A percentile compares a stretch with the other conserved stretches of the same genome.
Evolutionary conservation across 768 basidiomycete genomes (phyloP).

Genomic region (Cystobasidium tubakii): DNA sequence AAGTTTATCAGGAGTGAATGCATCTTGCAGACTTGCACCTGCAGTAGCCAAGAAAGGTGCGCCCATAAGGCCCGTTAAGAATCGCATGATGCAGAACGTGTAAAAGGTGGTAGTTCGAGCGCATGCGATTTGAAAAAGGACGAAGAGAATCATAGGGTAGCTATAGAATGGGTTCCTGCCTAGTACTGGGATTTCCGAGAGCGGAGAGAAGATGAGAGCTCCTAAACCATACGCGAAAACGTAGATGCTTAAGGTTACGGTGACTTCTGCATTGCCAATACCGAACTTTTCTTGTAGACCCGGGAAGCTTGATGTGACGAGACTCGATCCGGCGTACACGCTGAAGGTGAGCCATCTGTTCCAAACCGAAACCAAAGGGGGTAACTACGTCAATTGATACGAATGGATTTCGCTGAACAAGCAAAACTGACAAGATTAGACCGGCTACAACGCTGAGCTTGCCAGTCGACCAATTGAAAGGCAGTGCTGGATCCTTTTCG

Average conservation of each 20-base stretch:
- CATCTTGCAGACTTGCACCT: constrained; percentile 40
- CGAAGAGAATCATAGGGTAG: constrained; percentile 48
- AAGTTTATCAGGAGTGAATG: constrained; percentile 18
- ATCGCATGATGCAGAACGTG: constrained; percentile 46
- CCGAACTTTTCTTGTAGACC: constrained; percentile 40
- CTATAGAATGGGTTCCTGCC: constrained; percentile 50
- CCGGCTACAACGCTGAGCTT: not conserved
- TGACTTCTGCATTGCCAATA: constrained; percentile 38
- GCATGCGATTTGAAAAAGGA: constrained; percentile 47
- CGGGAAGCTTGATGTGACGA: constrained; percentile 26
- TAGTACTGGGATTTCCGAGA: constrained; percentile 49
- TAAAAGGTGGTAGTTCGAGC: constrained; percentile 45
- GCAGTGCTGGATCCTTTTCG: not conserved
- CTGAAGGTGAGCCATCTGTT: constrained; percentile 9
- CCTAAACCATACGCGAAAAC: constrained; percentile 41
- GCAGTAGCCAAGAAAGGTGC: constrained; percentile 45
- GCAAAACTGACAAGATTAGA: not conserved
- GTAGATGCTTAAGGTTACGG: constrained; percentile 49
- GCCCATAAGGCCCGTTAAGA: constrained; percentile 47
- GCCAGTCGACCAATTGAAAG: not conserved
- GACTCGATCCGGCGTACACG: constrained; percentile 20
- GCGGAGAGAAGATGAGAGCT: constrained; percentile 39
- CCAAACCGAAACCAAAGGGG: too few species aligned
- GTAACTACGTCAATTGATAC: not conserved
- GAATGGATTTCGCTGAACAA: not conserved